Percentiles rank a stretch among this genome's conserved stretches.
These are phyloP conservation scores for Colletotrichum sp. DNA, from an alignment of 2,329 filamentous ascomycete species.

Conservation along the genomic window DNA sequence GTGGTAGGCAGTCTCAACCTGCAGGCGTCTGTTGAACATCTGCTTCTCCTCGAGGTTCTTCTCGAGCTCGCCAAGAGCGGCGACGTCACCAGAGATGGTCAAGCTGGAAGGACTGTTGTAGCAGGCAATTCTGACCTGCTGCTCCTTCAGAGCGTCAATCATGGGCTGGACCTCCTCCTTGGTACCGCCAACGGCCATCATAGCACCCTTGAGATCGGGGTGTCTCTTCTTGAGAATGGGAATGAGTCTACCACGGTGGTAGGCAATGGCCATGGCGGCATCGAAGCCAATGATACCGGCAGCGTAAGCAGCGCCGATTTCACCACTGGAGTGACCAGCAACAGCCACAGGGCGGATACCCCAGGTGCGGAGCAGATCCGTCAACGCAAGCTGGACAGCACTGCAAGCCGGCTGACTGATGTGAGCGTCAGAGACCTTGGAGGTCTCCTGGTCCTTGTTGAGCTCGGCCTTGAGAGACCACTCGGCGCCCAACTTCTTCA, in stretches of 20 bases:
- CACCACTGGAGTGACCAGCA: constrained; percentile 52
- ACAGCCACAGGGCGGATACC: constrained; percentile 44
- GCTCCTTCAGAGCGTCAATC: constrained; percentile 46
- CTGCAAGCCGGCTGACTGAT: constrained; percentile 50
- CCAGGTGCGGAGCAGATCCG: constrained; percentile 48
- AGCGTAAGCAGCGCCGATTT: constrained; percentile 53
- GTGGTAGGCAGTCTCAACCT: constrained; percentile 58
- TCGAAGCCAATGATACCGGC: constrained; percentile 41
- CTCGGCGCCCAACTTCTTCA: constrained; percentile 36
- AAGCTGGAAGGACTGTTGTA: constrained; percentile 58
- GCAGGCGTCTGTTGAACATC: constrained; percentile 53
- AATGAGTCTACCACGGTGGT: constrained; percentile 51
- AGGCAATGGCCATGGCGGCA: constrained; percentile 53
- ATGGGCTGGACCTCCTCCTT: constrained; percentile 45
- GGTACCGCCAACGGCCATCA: constrained; percentile 60
- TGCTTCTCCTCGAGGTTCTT: constrained; percentile 34
- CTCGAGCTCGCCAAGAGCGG: constrained; percentile 31
- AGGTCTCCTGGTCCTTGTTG: constrained; percentile 33
- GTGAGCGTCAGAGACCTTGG: constrained; percentile 40
- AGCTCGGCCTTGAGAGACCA: constrained; percentile 45
- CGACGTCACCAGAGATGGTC: constrained; percentile 45
- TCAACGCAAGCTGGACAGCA: constrained; percentile 52
- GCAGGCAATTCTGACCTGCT: constrained; percentile 39
- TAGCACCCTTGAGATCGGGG: constrained; percentile 48
- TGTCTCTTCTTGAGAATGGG: constrained; percentile 44